Base-by-base conservation (phyloP, 257 asterid species). In the Linderniella brevidens region DNA sequence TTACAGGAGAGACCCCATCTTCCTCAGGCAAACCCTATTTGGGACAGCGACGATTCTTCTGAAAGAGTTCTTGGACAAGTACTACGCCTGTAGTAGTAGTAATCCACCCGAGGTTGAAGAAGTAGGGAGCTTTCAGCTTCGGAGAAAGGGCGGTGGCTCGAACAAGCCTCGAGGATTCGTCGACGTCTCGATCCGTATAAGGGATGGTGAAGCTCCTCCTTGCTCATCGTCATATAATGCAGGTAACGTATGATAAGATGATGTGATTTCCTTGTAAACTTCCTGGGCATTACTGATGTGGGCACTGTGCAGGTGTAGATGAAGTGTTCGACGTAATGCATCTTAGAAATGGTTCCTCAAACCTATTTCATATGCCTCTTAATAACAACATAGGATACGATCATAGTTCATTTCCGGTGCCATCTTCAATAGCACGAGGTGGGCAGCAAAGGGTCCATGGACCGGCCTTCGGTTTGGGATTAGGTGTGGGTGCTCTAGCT, bases 121-220 rank as follows among this genome's bases (percentile, higher is more conserved):
- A 64, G 70, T 74, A 1, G 94, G 97, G 19, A 82, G 97, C 70
- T 82, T 82, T 64, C 97, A 86, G 65, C 66, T 86, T 37, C 55
- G 94, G 48, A 77, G 65, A 51, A 75, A 49, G 58, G 75, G 70
- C 49, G 32, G 32, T 6, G 32, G 32, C 32, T 77, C 93, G 4
- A 74, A 64, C 54, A 77, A 75, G 54, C 76, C 85, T 55, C 65
- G 57, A 45, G 94, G 97, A 1, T 82, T 79, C 37, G 65, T 86
- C 0, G 97, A 82, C 51, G 59, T 82, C 52, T 82, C 94, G 0
- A 70, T 86, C 17, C 68, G 75, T 19, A 54, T 86, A 8, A 68
- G 72, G 46, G 81, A 79, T 50, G 67, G 64, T 36, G 90, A 82
- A 58, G 82, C 69, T 17, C 46, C 69, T 17, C 46, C 74, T 7